Base-by-base conservation (phyloP, 2,329 filamentous ascomycete genomes). In the Lomentospora prolificans region DNA sequence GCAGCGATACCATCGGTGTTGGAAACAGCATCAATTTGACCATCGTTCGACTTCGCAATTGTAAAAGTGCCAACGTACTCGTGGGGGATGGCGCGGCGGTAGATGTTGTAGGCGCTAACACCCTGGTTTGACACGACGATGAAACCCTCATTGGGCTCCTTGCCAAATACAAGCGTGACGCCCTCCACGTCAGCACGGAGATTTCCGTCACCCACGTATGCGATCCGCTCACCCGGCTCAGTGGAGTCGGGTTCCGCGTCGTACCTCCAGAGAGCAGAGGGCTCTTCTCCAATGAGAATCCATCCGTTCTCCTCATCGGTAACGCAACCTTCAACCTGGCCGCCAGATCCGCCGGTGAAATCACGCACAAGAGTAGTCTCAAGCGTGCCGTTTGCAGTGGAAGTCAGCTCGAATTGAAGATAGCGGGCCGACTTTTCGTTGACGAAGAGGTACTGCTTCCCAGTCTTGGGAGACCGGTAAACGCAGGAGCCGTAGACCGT, bases 171-270 rank as follows among this genome's bases (percentile, higher is more conserved):
- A 0, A 80, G 65, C 0, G 77, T 75, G 9, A 81, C 71, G 8
- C 78, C 78, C 58, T 80, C 78, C n/a, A 79, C 74, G 19, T 80
- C 77, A 1, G 75, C 75, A 51, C 71, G 69, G n/a, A 79, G 70
- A 1, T 66, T 67, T 4, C 75, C 74, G 12, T 77, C 74, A 5
- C 73, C 75, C 3, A 79, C 70, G 22, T 70, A 67, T 0, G 71
- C 76, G 14, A 72, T 66, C 5, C 64, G 58, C 22, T 66, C 58
- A 1, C 70, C 70, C 4, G 69, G 59, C 2, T 66, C 60, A n/a
- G 63, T 61, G 22, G 68, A 65, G 44, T 72, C 69, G 0, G 77
- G 77, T 61, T 81, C 77, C 0, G 76, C 76, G 4, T 68, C 72
- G 52, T 79, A 79, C 3, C 75, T 67, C 77, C 77, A 80, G 0